Base-by-base conservation (phyloP, 371 early-diverging fungal genomes). In the Mucor circinelloides region DNA sequence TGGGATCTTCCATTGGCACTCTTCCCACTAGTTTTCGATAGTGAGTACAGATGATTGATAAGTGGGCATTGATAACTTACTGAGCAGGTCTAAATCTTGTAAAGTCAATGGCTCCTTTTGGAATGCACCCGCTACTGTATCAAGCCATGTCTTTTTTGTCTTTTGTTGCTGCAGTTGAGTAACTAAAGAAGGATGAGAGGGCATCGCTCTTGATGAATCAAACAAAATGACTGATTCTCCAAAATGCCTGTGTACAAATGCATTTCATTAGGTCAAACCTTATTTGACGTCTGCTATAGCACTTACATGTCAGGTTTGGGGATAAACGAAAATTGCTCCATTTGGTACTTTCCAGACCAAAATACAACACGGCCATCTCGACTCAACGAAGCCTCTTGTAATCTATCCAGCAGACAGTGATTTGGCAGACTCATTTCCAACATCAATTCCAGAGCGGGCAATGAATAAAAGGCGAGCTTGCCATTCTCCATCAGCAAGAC, bases 291-390 rank as follows among this genome's bases (percentile, higher is more conserved):
- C 25, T 25, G 27, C 27, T 23, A 52, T 12, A 1, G 21, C 2
- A 60, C 34, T 48, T 69, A 78, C 80, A 76, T 63, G 21, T 69
- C 61, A 46, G 75, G 74, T 27, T 78, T 75, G 1, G 62, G 58
- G 30, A 78, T 62, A 25, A 78, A 68, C 10, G 75, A 64, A 42
- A 73, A 80, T 69, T 84, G 82, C 46, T 80, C 70, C 36, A 78
- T 64, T 50, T 86, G 85, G 46, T 66, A 82, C 52, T 73, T 64
- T 8, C 78, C 80, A 25, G 80, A 78, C 74, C 84, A 85, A 31
- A 80, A 58, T 25, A 79, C 69, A 8, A 87, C 63, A 10, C 88
- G 75, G 44, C 86, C 88, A 64, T 87, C 88, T 21, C 57, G 58
- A 58, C 75, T 66, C 19, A 86, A 57, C 9, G 74, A 70, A 28